phyloP scores from a whole-genome alignment of 2,329 filamentous ascomycete species.

The Paraconiothyrium sp. region DNA sequence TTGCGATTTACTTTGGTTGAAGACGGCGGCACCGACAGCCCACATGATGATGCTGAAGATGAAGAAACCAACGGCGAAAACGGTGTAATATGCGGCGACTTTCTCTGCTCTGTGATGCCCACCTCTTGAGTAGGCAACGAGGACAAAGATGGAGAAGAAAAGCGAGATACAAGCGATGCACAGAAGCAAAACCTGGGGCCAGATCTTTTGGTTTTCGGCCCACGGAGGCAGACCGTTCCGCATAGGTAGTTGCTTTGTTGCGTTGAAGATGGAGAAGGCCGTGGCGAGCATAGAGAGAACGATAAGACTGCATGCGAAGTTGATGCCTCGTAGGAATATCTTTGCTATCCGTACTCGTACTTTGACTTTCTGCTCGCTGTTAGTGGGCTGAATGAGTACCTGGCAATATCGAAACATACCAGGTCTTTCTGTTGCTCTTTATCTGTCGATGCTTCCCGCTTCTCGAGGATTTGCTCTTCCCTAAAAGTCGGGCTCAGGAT shows the following conservation, averaged over 20 bases:
- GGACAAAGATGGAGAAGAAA: conserved; percentile 78
- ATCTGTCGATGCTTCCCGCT: conserved; percentile 81
- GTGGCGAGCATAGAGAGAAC: conserved; percentile 88
- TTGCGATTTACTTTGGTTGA: conserved; percentile 80
- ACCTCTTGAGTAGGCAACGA: conserved; percentile 86
- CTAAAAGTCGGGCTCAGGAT: conserved; percentile 90
- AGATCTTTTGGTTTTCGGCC: conserved; percentile 80
- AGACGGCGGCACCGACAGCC: conserved; percentile 83
- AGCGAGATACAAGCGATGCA: conserved; percentile 83
- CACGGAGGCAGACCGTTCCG: conserved; percentile 87
- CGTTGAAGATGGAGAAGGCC: conserved; percentile 92
- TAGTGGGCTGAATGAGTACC: conserved; percentile 34
- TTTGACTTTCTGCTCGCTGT: conserved; percentile 81
- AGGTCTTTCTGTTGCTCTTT: conserved; percentile 88
- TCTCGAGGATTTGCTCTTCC: conserved; percentile 87
- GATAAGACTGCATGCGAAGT: conserved; percentile 96
- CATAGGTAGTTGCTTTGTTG: conserved; percentile 76
- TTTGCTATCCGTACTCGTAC: conserved; percentile 91
- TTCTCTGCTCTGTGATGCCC: conserved; percentile 92
- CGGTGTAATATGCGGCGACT: conserved; percentile 92
- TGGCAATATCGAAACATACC: conserved; percentile 65
- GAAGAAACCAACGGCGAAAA: conserved; percentile 94
- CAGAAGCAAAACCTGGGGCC: conserved; percentile 90
- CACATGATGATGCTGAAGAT: conserved; percentile 93
- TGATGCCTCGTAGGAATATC: conserved; percentile 91